Percentiles rank a stretch among this genome's conserved stretches.
These are phyloP conservation scores for Cladophialophora yegresii DNA, from an alignment of 2,329 filamentous ascomycete species.

Conservation along the genomic window DNA sequence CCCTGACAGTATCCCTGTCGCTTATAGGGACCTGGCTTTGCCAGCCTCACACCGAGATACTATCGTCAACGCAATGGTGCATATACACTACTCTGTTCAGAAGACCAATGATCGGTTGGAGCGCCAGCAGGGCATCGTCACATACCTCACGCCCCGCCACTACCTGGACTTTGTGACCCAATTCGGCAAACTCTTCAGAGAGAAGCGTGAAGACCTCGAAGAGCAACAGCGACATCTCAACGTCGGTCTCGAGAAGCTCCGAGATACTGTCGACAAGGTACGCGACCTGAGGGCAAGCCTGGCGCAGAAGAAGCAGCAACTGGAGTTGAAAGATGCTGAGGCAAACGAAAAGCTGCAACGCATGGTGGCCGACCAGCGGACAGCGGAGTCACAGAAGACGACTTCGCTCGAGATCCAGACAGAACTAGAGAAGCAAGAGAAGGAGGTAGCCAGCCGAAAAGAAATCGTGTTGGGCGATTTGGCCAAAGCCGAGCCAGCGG, in stretches of 20 bases:
- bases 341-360: slow-evolving; percentile 96
- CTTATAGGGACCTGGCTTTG: slow-evolving; percentile 79
- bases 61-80: slow-evolving; percentile 97
- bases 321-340: slow-evolving; percentile 91
- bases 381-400: slow-evolving; percentile 87
- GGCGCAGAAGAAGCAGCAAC: slow-evolving; percentile 88
- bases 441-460: slow-evolving; percentile 77
- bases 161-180: slow-evolving; percentile 98
- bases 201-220: slow-evolving; percentile 97
- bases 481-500: slow-evolving; percentile 87
- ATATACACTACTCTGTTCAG: slow-evolving; percentile 93
- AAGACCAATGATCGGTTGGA: slow-evolving; percentile 83
- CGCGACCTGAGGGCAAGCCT: slow-evolving; percentile 86
- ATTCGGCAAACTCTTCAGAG: slow-evolving; percentile 94
- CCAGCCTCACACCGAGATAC: slow-evolving; percentile 89
- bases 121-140: slow-evolving; percentile 88
- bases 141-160: slow-evolving; percentile 92
- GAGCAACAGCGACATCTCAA: slow-evolving; percentile 98
- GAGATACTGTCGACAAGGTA: slow-evolving; percentile 96
- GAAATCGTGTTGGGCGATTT: slow-evolving; percentile 86
- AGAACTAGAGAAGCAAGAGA: slow-evolving; percentile 84
- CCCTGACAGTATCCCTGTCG: slow-evolving; percentile 88
- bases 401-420: slow-evolving; percentile 86
- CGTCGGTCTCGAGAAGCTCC: slow-evolving; percentile 93
- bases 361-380: slow-evolving; percentile 94